phyloP scores from a whole-genome alignment of 2,329 filamentous ascomycete species.

The Xylaria polymorpha region DNA sequence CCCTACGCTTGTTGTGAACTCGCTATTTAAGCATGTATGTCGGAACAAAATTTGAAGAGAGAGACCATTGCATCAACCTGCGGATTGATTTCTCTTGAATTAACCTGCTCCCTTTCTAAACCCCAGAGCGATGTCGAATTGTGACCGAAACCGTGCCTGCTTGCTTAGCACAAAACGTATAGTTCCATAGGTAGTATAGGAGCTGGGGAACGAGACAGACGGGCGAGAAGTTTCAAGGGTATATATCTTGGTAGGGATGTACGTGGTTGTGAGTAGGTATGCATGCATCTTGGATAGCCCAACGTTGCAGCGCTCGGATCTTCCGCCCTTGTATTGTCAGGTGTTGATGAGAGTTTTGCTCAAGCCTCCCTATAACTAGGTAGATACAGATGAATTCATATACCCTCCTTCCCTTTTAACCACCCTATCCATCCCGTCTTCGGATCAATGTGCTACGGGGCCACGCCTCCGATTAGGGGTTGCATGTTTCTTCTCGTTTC shows the following conservation, averaged over 20 bases:
- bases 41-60: not conserved
- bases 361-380: not conserved
- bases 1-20: not conserved
- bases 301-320: conserved; percentile 1
- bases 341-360: not conserved
- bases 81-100: not conserved
- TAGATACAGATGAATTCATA: not conserved
- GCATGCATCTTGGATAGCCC: not conserved
- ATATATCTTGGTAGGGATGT: not conserved
- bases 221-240: not conserved
- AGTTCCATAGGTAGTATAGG: not conserved
- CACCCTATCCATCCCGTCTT: not conserved
- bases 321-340: not conserved
- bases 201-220: not conserved
- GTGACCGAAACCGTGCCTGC: no score
- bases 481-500: not conserved
- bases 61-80: not conserved
- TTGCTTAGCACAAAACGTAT: not conserved
- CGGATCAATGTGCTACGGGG: not conserved
- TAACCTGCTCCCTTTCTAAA: not conserved
- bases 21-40: not conserved
- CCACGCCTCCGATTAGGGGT: not conserved
- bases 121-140: not conserved
- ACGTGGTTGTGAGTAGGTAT: not conserved
- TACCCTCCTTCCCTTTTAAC: not conserved